Evolutionary conservation across 2,329 filamentous ascomycete species (phyloP).

Genomic region (Xylaria digitata): DNA sequence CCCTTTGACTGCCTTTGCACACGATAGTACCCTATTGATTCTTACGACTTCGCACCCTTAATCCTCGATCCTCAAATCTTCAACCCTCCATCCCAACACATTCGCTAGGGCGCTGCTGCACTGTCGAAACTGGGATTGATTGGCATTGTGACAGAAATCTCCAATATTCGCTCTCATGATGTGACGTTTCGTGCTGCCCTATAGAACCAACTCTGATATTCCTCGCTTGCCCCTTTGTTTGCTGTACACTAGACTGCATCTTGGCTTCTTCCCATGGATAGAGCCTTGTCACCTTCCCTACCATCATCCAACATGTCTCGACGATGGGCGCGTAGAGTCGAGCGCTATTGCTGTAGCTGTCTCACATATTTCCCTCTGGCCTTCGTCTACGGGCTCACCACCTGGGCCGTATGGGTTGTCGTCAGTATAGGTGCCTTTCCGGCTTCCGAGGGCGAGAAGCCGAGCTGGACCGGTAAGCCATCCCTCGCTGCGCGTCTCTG

Average conservation of each 20-base stretch:
- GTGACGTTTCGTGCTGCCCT: constrained; percentile 19
- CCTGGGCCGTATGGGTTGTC: constrained; percentile 93
- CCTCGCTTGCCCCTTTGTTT: background rate
- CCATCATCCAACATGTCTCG: constrained; percentile 61
- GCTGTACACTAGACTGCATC: background rate
- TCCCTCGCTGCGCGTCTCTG: background rate
- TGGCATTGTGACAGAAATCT: background rate
- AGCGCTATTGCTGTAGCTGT: constrained; percentile 84
- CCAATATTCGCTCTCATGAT: constrained; percentile 32
- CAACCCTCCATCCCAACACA: constrained; percentile 15
- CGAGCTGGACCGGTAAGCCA: constrained; percentile 67
- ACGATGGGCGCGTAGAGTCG: constrained; percentile 75
- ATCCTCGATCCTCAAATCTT: background rate
- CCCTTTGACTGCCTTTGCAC: too few relatives aligned
- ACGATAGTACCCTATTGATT: background rate
- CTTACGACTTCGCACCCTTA: background rate
- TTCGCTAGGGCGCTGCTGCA: constrained; percentile 7
- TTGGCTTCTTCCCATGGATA: constrained; percentile 42
- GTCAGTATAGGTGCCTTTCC: constrained; percentile 72
- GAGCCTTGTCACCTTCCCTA: constrained; percentile 42
- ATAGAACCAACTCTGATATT: constrained; percentile 3
- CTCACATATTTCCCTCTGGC: constrained; percentile 86
- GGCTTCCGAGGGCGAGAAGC: constrained; percentile 57
- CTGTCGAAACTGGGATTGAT: background rate
- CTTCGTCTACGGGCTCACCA: constrained; percentile 91